Evolutionary conservation across 2,329 filamentous ascomycete species (phyloP).

Genomic region (Alternaria arborescens): DNA sequence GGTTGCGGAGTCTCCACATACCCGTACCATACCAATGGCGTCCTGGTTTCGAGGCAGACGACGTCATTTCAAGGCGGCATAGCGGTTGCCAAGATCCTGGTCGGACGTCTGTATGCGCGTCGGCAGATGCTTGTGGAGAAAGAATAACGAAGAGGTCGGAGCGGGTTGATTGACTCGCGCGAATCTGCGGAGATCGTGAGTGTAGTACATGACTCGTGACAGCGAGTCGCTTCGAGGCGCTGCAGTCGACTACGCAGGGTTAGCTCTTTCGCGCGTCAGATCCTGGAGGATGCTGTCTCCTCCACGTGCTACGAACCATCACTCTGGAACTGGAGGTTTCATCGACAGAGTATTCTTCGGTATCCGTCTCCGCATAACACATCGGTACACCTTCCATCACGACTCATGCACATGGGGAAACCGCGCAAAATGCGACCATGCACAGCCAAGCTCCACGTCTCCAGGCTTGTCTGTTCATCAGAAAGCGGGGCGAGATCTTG

Average conservation of each 20-base stretch:
- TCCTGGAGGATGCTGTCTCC: constrained; percentile 1
- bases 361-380: neutral
- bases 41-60: constrained; percentile 9
- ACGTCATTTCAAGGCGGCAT: constrained; percentile 18
- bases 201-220: constrained; percentile 6
- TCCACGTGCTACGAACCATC: constrained; percentile 3
- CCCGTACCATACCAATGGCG: constrained; percentile 25
- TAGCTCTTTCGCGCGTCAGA: neutral
- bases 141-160: constrained; percentile 7
- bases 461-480: neutral
- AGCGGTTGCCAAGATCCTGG: constrained; percentile 32
- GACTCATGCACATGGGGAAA: constrained; percentile 7
- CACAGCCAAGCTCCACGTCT: constrained; percentile 5
- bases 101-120: constrained; percentile 26
- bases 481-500: constrained; percentile 11
- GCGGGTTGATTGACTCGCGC: constrained; percentile 5
- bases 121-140: constrained; percentile 23
- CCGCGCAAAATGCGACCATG: constrained; percentile 14
- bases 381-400: neutral
- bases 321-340: neutral
- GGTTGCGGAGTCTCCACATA: constrained; percentile 23
- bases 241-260: neutral
- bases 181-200: constrained; percentile 10
- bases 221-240: neutral
- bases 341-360: neutral